A percentile compares a stretch with the other conserved stretches of the same genome.
Conservation (phyloP, 1,139 yeast species). For the Sugiyamaella castrensis region DNA sequence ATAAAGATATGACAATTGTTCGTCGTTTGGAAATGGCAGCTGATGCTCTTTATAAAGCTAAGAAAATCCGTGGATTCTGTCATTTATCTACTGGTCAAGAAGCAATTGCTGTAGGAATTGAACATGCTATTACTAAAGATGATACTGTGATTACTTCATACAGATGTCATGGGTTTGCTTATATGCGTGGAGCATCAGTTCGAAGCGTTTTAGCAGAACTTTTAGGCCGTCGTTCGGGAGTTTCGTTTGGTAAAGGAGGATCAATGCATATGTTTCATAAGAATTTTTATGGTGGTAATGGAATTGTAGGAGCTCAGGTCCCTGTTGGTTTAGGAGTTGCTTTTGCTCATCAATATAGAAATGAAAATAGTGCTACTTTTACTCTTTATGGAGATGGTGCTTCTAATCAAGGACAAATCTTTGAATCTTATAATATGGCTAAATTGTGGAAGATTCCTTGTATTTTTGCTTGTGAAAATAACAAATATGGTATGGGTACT, state of each 20-base stretch:
- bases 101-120: constrained; percentile 98
- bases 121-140: constrained; percentile 78
- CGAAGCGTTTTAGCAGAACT: constrained; percentile 89
- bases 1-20: constrained; percentile 89
- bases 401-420: constrained; percentile 98
- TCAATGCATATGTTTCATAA: constrained; percentile 98
- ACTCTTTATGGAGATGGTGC: constrained; percentile 98
- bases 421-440: constrained; percentile 98
- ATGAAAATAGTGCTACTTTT: constrained; percentile 73
- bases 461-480: constrained; percentile 94
- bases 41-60: constrained; percentile 96
- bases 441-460: constrained; percentile 97
- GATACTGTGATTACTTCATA: constrained; percentile 94
- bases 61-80: constrained; percentile 98
- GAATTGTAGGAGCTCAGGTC: constrained; percentile 99
- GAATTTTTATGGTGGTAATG: constrained; percentile 98
- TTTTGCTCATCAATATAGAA: constrained; percentile 92
- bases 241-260: constrained; percentile 97
- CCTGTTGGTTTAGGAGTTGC: constrained; percentile 98
- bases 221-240: constrained; percentile 96
- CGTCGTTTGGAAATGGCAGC: constrained; percentile 99
- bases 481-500: constrained; percentile 99
- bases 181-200: constrained; percentile 92
- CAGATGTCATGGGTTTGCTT: constrained; percentile 98
- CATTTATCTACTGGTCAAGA: constrained; percentile 99